Evolutionary conservation across 495 filamentous ascomycete genomes (phyloP).

Genomic region (Hyaloscypha bicolor): DNA sequence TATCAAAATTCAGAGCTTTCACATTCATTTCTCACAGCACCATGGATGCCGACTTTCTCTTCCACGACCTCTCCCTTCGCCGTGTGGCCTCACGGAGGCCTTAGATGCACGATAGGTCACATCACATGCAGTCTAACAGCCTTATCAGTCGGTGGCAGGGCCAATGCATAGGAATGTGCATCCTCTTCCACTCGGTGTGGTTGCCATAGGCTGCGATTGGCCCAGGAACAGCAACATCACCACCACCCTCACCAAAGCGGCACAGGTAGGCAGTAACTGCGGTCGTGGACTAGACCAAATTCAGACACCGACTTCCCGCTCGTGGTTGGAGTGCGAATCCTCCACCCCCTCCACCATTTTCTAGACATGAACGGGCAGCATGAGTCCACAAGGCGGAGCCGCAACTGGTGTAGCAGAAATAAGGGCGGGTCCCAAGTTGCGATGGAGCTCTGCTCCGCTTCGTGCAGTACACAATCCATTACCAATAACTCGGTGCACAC

Average conservation of each 20-base stretch:
- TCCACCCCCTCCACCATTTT: neutral
- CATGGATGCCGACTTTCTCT: neutral
- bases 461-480: neutral
- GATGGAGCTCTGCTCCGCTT: slow-evolving; percentile 3
- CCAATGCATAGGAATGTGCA: slow-evolving; percentile 1
- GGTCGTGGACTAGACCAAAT: neutral
- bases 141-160: slow-evolving; percentile 4
- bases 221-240: too few relatives aligned
- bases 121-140: slow-evolving; percentile 1
- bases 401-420: neutral
- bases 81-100: slow-evolving; percentile 2
- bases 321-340: neutral
- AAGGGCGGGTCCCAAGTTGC: neutral
- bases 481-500: neutral
- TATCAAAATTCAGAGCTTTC: neutral
- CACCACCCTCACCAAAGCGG: neutral
- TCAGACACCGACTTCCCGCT: slow-evolving; percentile 3
- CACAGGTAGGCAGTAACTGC: neutral
- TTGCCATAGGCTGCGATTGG: neutral
- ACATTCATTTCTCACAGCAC: neutral
- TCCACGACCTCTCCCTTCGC: neutral
- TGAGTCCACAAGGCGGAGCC: slow-evolving; percentile 1
- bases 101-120: slow-evolving; percentile 2
- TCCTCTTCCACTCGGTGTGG: neutral
- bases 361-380: neutral